phyloP scores from a whole-genome alignment of 257 asterid genomes.

The Solanum bukasovii region DNA sequence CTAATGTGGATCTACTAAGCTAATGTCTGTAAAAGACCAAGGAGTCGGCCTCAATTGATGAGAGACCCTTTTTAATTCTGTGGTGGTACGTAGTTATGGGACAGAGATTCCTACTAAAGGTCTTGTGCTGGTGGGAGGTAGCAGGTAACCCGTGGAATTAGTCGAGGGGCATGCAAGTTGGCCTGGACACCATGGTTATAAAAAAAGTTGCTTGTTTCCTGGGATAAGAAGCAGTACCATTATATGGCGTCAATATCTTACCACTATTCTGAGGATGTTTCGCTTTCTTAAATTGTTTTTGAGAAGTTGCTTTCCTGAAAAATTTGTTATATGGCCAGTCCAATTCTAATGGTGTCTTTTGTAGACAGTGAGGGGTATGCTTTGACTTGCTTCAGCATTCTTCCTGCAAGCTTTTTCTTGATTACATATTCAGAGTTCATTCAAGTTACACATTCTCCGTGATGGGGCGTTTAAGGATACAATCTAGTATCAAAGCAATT shows the following conservation, averaged over 20 bases:
- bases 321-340: background rate
- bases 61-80: background rate
- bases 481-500: constrained; percentile 67
- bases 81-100: background rate
- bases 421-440: constrained; percentile 8
- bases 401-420: constrained; percentile 6
- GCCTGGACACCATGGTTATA: background rate
- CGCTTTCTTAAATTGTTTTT: background rate
- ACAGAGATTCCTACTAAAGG: background rate
- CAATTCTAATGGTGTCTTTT: constrained; percentile 7
- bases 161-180: background rate
- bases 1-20: background rate
- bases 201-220: background rate
- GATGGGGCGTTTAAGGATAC: constrained; percentile 84
- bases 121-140: background rate
- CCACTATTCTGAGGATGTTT: background rate
- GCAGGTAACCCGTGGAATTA: background rate
- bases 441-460: constrained; percentile 2
- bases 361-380: constrained; percentile 11
- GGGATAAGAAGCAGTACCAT: background rate
- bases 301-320: background rate
- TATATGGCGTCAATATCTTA: background rate
- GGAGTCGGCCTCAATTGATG: background rate
- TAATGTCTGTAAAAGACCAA: too few species aligned
- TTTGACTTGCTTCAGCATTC: constrained; percentile 13